Conservation (phyloP, 176 grass and related monocot genomes). For the Zizania latifolia region DNA sequence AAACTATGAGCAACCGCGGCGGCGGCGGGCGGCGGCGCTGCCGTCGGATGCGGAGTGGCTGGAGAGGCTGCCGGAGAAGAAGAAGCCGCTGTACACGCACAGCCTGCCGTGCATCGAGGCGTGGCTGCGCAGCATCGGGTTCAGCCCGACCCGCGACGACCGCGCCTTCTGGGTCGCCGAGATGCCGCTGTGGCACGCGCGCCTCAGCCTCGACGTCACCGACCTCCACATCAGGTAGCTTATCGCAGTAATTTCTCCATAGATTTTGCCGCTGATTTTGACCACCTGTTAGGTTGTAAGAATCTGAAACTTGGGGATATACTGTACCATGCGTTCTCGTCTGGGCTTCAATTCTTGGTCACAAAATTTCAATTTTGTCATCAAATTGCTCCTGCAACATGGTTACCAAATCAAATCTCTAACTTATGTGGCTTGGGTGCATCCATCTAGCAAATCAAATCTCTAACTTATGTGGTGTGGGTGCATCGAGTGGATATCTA, state of each 20-base stretch:
- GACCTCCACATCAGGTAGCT: constrained; percentile 75
- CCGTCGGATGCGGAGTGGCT: constrained; percentile 59
- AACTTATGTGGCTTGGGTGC: background rate
- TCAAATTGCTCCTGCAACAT: background rate
- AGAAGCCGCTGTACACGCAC: constrained; percentile 85
- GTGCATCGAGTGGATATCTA: background rate
- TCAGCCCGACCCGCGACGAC: constrained; percentile 64
- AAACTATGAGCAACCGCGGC: background rate
- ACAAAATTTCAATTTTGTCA: background rate
- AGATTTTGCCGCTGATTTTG: background rate
- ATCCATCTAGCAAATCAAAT: background rate
- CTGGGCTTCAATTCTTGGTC: background rate
- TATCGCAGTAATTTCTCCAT: background rate
- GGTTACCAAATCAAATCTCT: background rate
- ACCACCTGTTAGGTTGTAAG: background rate
- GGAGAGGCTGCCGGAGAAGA: constrained; percentile 82
- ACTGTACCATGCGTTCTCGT: background rate
- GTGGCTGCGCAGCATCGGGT: constrained; percentile 73
- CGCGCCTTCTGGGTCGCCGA: constrained; percentile 72
- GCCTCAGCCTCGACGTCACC: constrained; percentile 74
- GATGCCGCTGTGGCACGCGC: constrained; percentile 76
- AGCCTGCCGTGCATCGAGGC: constrained; percentile 87
- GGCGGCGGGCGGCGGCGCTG: constrained; percentile 21
- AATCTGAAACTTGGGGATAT: background rate
- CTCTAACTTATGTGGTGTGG: background rate